Conservation (phyloP, 2,329 filamentous ascomycete genomes). For the Phoma sp. region DNA sequence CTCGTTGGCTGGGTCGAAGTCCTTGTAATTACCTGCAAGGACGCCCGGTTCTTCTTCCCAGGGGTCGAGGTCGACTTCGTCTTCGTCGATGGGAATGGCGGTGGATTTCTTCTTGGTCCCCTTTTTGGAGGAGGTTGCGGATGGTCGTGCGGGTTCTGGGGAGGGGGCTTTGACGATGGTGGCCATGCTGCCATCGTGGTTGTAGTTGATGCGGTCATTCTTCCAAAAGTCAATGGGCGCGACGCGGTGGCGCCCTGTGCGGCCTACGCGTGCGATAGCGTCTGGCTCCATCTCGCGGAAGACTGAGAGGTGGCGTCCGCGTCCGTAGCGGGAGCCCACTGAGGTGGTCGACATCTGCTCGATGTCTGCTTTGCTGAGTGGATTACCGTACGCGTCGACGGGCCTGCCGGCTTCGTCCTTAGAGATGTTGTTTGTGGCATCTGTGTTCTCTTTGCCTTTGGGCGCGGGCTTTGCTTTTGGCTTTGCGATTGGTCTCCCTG, state of each 20-base stretch:
- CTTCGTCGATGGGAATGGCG: slow-evolving; percentile 54
- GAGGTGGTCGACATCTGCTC: slow-evolving; percentile 43
- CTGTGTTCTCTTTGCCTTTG: slow-evolving; percentile 15
- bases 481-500: slow-evolving; percentile 28
- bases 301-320: slow-evolving; percentile 44
- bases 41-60: slow-evolving; percentile 74
- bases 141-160: slow-evolving; percentile 52
- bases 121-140: slow-evolving; percentile 38
- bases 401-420: slow-evolving; percentile 34
- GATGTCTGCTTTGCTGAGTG: slow-evolving; percentile 40
- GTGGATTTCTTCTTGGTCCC: slow-evolving; percentile 31
- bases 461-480: slow-evolving; percentile 30
- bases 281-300: slow-evolving; percentile 44
- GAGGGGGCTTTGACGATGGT: slow-evolving; percentile 77
- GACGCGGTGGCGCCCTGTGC: slow-evolving; percentile 79
- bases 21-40: slow-evolving; percentile 67
- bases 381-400: slow-evolving; percentile 40
- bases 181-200: slow-evolving; percentile 71
- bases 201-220: slow-evolving; percentile 78
- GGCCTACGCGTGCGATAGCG: slow-evolving; percentile 43
- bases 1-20: slow-evolving; percentile 67
- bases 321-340: slow-evolving; percentile 38
- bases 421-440: slow-evolving; percentile 13
- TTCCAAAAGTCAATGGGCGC: slow-evolving; percentile 85
- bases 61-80: slow-evolving; percentile 64